These are phyloP conservation scores for Colletotrichum plurivorum DNA, from an alignment of 2,329 filamentous ascomycete species.

Conservation along the genomic window DNA sequence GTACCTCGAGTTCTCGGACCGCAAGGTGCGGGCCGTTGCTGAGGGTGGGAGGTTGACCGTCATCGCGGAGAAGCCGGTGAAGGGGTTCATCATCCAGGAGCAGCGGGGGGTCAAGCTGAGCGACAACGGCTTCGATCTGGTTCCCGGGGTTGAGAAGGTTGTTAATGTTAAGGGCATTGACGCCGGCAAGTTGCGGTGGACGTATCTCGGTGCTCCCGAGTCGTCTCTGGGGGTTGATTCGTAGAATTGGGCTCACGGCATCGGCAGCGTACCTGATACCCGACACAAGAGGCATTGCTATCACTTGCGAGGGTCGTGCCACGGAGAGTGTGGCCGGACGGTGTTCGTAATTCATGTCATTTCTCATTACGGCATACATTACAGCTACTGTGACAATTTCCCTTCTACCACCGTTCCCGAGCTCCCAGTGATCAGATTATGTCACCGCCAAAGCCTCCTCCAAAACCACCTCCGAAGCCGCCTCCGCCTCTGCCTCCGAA, in stretches of 20 bases:
- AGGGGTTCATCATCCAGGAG: slow-evolving; percentile 69
- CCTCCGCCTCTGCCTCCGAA: slow-evolving; percentile 53
- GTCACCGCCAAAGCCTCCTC: slow-evolving; percentile 51
- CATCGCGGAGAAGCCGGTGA: slow-evolving; percentile 63
- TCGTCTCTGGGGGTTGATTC: slow-evolving; percentile 11
- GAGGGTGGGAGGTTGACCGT: slow-evolving; percentile 47
- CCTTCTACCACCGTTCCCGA: neutral
- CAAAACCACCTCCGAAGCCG: slow-evolving; percentile 52
- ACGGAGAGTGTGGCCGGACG: no score
- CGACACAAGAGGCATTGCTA: no score
- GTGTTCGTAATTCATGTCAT: slow-evolving; percentile 4
- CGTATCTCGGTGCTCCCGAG: slow-evolving; percentile 40
- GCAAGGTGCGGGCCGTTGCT: slow-evolving; percentile 53
- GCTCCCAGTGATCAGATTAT: slow-evolving; percentile 25
- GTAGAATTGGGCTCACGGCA: neutral
- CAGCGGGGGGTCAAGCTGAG: slow-evolving; percentile 60
- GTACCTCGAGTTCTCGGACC: slow-evolving; percentile 66
- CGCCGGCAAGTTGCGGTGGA: slow-evolving; percentile 38
- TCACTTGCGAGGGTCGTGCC: no score
- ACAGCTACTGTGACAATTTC: slow-evolving; percentile 11
- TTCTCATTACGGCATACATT: slow-evolving; percentile 35
- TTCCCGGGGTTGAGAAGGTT: slow-evolving; percentile 60
- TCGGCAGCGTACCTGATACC: no score
- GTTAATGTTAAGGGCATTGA: slow-evolving; percentile 36
- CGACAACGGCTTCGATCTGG: slow-evolving; percentile 71